Conservation (phyloP, 2,329 filamentous ascomycete genomes). For the Calonectria hongkongensis region DNA sequence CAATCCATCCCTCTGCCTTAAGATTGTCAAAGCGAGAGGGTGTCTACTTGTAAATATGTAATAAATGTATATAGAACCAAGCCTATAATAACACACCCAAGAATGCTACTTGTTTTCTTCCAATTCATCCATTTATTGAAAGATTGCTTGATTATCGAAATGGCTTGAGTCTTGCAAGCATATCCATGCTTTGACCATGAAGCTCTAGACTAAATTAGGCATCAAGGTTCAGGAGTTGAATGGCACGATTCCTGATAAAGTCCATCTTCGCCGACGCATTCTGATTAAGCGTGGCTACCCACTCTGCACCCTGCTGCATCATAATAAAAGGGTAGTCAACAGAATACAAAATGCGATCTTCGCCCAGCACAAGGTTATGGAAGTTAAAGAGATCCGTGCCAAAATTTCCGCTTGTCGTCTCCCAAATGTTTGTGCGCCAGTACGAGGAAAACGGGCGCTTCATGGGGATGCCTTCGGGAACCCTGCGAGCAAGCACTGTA, state of each 20-base stretch:
- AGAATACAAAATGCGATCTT: background rate
- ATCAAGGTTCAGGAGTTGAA: background rate
- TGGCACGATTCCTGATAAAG: background rate
- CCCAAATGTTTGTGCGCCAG: background rate
- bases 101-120: background rate
- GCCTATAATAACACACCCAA: too few species aligned
- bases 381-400: background rate
- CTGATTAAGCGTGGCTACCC: slow-evolving; percentile 2
- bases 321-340: background rate
- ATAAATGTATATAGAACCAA: background rate
- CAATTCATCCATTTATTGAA: background rate
- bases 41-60: background rate
- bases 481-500: slow-evolving; percentile 4
- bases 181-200: background rate
- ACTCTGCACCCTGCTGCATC: background rate
- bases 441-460: background rate
- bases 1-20: slow-evolving; percentile 48
- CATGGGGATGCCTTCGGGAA: background rate
- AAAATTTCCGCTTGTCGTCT: background rate
- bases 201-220: background rate
- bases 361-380: background rate
- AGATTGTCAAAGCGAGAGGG: too few species aligned
- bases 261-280: background rate
- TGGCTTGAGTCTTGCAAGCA: background rate
- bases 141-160: too few species aligned